Evolutionary conservation across 2,329 filamentous ascomycete genomes (phyloP), one percentile per base, ranked within the genome.

Genomic region (Fusarium nematophilum): DNA sequence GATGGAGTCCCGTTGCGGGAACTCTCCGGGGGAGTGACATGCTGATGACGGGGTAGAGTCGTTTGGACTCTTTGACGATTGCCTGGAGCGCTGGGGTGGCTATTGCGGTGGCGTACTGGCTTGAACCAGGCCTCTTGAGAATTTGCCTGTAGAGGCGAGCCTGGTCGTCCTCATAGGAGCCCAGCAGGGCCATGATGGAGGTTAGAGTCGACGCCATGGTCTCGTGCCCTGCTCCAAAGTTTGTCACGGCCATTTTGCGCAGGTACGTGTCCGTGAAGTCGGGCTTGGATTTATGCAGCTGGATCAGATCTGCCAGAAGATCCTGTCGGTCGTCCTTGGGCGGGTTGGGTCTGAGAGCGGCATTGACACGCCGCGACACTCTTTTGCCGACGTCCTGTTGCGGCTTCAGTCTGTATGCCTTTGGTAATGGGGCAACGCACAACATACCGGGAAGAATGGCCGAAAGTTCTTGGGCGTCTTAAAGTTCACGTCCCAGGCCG

Each of bases 211-310:
- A 82, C 9, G 80, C 81, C 73, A 83, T 76, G 0, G 82, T 85
- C 62, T 85, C 82, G 54, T 85, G 82, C 0, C 82, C 82, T 1
- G 82, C 82, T 9, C 82, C 82, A 60, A 85, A 84, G 58, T 85
- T 85, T 2, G 82, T 84, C 3, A 83, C 73, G 3, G 80, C 81
- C 74, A 84, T 80, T 23, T 82, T 79, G 3, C 78, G 77, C 9
- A 85, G 74, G 46, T 84, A 84, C 0, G 64, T 69, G 21, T 81
- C 76, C 1, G 66, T 79, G 53, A 85, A 84, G 6, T 77, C 77
- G 1, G 80, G 77, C 15, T 76, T 79, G 5, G 76, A 70, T 11
- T 72, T 70, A 63, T 83, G 79, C 1, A 84, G 70, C 18, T 74
- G 70, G 11, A 85, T 78, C 2, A 85, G 62, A 53, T 84, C 81